A percentile compares a stretch with the other conserved stretches of the same genome.
phyloP scores from a whole-genome alignment of 169 alveolate genomes.

The Plasmodium malariae region DNA sequence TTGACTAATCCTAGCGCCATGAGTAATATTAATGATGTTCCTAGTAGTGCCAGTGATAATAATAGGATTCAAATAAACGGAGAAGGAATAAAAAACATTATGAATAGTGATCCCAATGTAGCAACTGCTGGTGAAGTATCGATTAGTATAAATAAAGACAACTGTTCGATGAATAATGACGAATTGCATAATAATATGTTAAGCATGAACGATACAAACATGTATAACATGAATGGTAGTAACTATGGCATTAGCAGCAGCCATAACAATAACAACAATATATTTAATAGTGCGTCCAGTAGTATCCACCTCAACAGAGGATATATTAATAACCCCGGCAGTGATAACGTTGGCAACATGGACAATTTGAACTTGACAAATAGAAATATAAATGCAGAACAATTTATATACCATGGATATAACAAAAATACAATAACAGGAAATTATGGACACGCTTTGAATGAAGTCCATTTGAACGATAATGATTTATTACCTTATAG shows the following conservation, averaged over 20 bases:
- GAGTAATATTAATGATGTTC: too few relatives aligned
- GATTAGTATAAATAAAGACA: too few relatives aligned
- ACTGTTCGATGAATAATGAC: neutral
- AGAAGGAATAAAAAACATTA: neutral
- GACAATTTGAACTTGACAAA: neutral
- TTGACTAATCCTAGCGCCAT: too few relatives aligned
- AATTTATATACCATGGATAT: neutral
- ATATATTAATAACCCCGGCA: neutral
- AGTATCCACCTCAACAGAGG: neutral
- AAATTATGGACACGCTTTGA: too few relatives aligned
- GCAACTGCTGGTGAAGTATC: too few relatives aligned
- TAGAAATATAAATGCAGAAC: neutral
- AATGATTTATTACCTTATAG: neutral
- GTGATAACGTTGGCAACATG: neutral
- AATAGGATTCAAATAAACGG: too few relatives aligned
- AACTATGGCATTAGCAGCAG: neutral
- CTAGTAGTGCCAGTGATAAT: too few relatives aligned
- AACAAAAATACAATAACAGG: neutral
- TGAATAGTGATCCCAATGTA: neutral
- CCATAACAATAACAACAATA: neutral
- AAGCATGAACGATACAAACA: neutral
- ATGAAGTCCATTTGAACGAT: slow-evolving; percentile 6
- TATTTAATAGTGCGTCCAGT: neutral
- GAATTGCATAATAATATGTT: neutral
- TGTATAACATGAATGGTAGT: neutral